Conservation (phyloP, 768 basidiomycete genomes). For the Pisolithus albus region DNA sequence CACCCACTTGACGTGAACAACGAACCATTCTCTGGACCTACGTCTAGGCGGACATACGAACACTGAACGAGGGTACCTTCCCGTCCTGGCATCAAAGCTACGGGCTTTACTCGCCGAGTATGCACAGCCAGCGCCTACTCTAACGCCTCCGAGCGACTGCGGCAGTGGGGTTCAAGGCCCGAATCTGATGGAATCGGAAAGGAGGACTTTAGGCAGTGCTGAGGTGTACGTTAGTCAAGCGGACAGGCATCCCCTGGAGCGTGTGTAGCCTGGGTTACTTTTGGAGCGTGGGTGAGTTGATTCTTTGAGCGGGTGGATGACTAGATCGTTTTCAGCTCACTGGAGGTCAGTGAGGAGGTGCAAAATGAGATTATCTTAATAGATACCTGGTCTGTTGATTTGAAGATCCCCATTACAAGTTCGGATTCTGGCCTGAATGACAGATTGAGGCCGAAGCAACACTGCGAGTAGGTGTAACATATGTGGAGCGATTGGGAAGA, state of each 20-base stretch:
- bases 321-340: no score
- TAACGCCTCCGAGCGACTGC: no score
- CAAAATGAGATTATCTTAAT: no score
- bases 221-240: constrained; percentile 65
- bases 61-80: constrained; percentile 91
- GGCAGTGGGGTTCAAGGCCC: constrained; percentile 14
- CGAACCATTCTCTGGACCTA: no score
- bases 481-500: no score
- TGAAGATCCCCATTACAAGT: no score
- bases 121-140: constrained; percentile 10
- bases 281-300: constrained; percentile 49
- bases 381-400: no score
- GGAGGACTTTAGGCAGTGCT: constrained; percentile 24
- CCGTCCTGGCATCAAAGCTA: constrained; percentile 62
- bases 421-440: no score
- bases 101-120: constrained; percentile 38
- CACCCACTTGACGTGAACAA: constrained; percentile 9
- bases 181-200: constrained; percentile 30
- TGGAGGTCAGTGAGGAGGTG: no score
- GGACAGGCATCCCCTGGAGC: constrained; percentile 69
- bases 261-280: constrained; percentile 37
- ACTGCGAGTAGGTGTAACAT: no score
- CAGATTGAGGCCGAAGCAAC: no score
- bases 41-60: constrained; percentile 80
- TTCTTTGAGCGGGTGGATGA: no score